Percentiles rank a stretch among this genome's conserved stretches.
Conservation (phyloP, 2,329 filamentous ascomycete genomes). For the Ilyonectria robusta region DNA sequence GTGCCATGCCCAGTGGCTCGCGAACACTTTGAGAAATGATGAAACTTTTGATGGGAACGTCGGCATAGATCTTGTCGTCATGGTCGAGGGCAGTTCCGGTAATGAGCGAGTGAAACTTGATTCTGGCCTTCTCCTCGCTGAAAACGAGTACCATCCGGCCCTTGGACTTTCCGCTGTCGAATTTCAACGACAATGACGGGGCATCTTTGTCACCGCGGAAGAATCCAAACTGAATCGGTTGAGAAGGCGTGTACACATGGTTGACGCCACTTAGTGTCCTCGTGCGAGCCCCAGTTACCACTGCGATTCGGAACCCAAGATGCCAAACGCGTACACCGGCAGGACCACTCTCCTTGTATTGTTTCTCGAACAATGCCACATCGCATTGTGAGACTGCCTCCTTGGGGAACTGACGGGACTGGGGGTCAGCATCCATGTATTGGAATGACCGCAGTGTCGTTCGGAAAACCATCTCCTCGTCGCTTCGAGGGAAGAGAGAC, state of each 20-base stretch:
- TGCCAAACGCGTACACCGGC: conserved; percentile 81
- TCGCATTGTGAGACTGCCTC: conserved; percentile 81
- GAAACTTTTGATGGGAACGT: conserved; percentile 77
- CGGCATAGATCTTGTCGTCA: conserved; percentile 79
- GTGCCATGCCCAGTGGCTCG: conserved; percentile 64
- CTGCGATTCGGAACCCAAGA: conserved; percentile 82
- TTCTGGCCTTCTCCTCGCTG: conserved; percentile 78
- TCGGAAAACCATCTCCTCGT: conserved; percentile 80
- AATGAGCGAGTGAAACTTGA: conserved; percentile 79
- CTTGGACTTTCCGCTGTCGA: conserved; percentile 75
- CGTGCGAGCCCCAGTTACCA: conserved; percentile 82
- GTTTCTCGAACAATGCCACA: conserved; percentile 81
- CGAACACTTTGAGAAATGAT: conserved; percentile 70
- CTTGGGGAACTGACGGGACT: conserved; percentile 80
- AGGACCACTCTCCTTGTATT: conserved; percentile 77
- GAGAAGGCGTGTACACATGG: conserved; percentile 75
- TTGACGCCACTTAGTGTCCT: conserved; percentile 84
- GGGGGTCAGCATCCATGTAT: conserved; percentile 82
- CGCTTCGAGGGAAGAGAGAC: conserved; percentile 76
- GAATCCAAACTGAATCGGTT: conserved; percentile 84
- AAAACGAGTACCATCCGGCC: conserved; percentile 86
- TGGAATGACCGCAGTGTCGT: conserved; percentile 81
- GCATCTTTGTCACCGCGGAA: conserved; percentile 79
- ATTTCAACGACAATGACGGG: conserved; percentile 79
- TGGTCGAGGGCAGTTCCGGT: conserved; percentile 78